These are phyloP conservation scores for Ceratobasidium papillatum DNA, from an alignment of 1,284 basidiomycete genomes.

Conservation along the genomic window DNA sequence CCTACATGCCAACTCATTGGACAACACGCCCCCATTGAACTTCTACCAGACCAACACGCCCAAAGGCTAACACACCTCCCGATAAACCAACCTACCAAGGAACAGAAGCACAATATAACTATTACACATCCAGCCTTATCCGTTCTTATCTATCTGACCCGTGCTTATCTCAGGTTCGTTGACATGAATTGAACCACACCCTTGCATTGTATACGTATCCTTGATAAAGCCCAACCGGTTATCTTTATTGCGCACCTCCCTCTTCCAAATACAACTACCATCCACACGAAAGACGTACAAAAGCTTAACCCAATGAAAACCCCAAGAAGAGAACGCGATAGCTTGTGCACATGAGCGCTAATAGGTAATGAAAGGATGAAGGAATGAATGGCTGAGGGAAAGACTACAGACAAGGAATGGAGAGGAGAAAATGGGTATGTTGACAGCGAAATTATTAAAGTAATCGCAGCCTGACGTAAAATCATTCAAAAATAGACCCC, in stretches of 20 bases:
- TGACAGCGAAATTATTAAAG: conserved; percentile 16
- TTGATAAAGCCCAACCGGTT: not conserved
- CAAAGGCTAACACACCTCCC: too few species aligned
- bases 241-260: not conserved
- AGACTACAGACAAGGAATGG: conserved; percentile 20
- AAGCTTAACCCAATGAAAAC: not conserved
- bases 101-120: not conserved
- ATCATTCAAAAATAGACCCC: not conserved
- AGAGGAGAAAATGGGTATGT: conserved; percentile 1
- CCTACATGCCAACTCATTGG: not conserved
- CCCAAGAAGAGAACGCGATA: not conserved
- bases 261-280: conserved; percentile 7
- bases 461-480: not conserved
- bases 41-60: too few species aligned
- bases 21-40: too few species aligned
- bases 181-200: not conserved
- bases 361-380: conserved; percentile 6
- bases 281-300: conserved; percentile 13
- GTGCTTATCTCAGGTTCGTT: not conserved
- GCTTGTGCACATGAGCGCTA: not conserved
- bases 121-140: not conserved
- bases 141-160: conserved; percentile 7
- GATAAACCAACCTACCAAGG: not conserved
- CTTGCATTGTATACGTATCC: not conserved
- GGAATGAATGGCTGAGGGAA: too few species aligned